Base-by-base conservation (phyloP, 148 eudicot genomes). In the Chenopodium suecicum region DNA sequence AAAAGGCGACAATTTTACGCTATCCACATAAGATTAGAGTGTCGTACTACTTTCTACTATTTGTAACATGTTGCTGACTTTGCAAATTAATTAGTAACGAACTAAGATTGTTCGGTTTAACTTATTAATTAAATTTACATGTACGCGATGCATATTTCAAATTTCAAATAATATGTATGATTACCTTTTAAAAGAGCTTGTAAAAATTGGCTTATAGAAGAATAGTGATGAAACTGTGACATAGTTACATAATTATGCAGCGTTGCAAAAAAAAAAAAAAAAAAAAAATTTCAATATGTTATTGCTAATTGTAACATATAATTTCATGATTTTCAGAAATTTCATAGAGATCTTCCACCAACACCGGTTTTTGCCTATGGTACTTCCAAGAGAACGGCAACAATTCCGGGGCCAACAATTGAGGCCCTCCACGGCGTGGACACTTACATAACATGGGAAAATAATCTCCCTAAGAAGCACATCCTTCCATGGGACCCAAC, bases 401-500 rank as follows among this genome's bases (percentile, higher is more conserved):
- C 97, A 0, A 84, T 95, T 10, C 98, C 98, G 0, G 98, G 98
- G 5, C 98, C 98, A 9, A 93, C 97, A 56, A 91, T 95, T 62
- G 95, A 90, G 73, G 90, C 95, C 80, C 87, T 89, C 22, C 92
- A 91, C 3, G 94, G 93, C 14, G 67, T 92, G 9, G 77, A 75
- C 84, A 90, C 97, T 0, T 80, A 84, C 79, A 82, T 95, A 48
- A 89, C 77, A 20, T 95, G 98, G 98, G 52, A 66, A 85, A 95
- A 93, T 78, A 80, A 89, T 78, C 97, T 95, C 76, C 97, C 98
- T 23, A 37, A 82, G 19, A 78, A 88, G 47, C 98, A 95, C 91
- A 91, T 95, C 48, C 89, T 95, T 1, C 98, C 97, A 1, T 95
- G 91, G 93, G 97, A 95, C 75, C 91, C 90, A 16, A 91, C 97